Evolutionary conservation across 768 basidiomycete genomes (phyloP), one percentile per base, ranked within the genome.

Genomic region (Tylopilus sp.): DNA sequence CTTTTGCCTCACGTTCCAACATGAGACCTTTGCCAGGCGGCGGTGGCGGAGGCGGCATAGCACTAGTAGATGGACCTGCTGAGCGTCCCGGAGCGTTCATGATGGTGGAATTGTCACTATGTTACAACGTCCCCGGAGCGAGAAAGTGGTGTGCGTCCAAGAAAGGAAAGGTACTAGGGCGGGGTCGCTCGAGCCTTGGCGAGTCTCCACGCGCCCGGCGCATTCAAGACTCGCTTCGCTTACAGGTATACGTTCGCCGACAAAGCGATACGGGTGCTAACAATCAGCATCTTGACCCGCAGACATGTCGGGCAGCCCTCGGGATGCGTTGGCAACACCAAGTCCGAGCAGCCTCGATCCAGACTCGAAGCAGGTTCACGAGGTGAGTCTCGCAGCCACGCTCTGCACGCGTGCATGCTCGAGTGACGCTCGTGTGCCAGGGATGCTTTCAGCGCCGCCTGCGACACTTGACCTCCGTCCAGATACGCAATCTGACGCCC

Each of bases 401-500:
- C 31, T 29, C 25, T n/a, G 42, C 31, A 33, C 13, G 45, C 26
- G 34, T 34, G 41, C 29, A 24, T 30, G 3, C 31, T 50, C 22
- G 19, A 52, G 24, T 10, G 29, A 53, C 41, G 3, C 10, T 55
- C 22, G 19, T 46, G n/a, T 26, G 19, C 49, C 33, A 70, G 68
- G 53, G 48, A 33, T 59, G 8, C 55, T 68, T 65, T 42, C 68
- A 89, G 82, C 82, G 82, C 63, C 85, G 87, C 38, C 75, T 89
- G 56, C 82, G 89, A 59, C 87, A 92, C 72, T 77, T 92, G 53
- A 77, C 80, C 52, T 76, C 81, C 38, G 74, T 92, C 45, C 86
- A 90, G 72, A 76, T 92, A 59, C 81, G 84, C 56, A 92, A 92
- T 65, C 73, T 92, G 33, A 87, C 90, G n/a, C 88, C 87, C 2